Conservation (phyloP, 192 early-diverging fungal species). For the Rhizoclosmatium sp. region DNA sequence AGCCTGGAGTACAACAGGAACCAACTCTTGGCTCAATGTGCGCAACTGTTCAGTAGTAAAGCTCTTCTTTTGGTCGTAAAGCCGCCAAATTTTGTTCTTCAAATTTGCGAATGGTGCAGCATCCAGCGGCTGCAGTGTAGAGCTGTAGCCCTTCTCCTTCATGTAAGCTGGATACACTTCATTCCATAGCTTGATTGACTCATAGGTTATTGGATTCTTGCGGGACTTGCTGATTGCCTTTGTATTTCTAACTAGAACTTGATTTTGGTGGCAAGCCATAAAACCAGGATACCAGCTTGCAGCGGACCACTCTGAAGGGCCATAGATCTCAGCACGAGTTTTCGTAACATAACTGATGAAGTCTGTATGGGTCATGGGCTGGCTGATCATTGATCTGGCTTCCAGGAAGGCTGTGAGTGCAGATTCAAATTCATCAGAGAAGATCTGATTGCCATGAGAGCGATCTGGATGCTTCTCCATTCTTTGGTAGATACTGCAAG, state of each 20-base stretch:
- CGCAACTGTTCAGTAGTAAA: background rate
- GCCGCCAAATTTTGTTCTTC: background rate
- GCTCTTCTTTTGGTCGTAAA: background rate
- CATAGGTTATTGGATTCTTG: constrained; percentile 2
- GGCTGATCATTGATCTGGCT: background rate
- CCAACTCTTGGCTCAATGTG: background rate
- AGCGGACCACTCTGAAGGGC: background rate
- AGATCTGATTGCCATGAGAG: background rate
- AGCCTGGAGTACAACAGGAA: background rate
- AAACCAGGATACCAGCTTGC: background rate
- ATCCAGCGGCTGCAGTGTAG: background rate
- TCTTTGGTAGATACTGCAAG: background rate
- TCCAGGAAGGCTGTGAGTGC: constrained; percentile 1
- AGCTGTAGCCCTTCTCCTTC: background rate
- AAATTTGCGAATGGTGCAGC: background rate
- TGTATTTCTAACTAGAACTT: background rate
- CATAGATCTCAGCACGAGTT: background rate
- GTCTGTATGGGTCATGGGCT: background rate
- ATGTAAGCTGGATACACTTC: background rate
- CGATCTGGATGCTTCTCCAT: constrained; percentile 5
- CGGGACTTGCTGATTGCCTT: background rate
- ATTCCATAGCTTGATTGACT: constrained; percentile 5
- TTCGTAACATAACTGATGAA: background rate
- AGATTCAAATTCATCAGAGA: constrained; percentile 1
- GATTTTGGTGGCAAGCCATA: background rate